Evolutionary conservation across 306 rosid species (phyloP).

Genomic region (Gillenia trifoliata): DNA sequence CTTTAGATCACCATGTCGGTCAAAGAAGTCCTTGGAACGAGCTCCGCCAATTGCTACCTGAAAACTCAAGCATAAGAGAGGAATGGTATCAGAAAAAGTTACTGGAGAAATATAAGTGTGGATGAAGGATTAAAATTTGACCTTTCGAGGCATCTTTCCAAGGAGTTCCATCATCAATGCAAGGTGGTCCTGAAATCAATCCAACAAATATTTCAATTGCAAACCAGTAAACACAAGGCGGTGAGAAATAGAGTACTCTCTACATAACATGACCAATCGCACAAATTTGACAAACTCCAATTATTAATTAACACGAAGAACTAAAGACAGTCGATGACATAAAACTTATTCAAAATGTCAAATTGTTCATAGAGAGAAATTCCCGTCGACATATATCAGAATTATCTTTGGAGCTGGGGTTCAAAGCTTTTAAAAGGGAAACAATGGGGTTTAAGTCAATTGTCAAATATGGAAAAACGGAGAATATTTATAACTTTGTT

Average conservation of each 20-base stretch:
- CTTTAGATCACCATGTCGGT: conserved; percentile 92
- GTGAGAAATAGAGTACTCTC: not conserved
- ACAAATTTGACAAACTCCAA: not conserved
- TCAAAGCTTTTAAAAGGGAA: not conserved
- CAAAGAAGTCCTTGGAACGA: conserved; percentile 76
- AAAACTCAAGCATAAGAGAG: conserved; percentile 24
- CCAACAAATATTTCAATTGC: conserved; percentile 9
- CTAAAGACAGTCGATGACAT: not conserved
- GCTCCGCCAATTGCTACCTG: conserved; percentile 82
- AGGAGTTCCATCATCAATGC: conserved; percentile 99
- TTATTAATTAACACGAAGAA: not conserved
- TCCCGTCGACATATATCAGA: not conserved
- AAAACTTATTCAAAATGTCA: conserved; percentile 12
- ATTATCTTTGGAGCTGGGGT: not conserved
- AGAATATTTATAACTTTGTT: not conserved
- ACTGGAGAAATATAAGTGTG: conserved; percentile 4
- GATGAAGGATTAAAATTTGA: conserved; percentile 19
- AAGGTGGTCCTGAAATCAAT: conserved; percentile 85
- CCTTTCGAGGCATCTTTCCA: conserved; percentile 92
- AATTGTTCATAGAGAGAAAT: not conserved
- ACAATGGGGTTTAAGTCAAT: not conserved
- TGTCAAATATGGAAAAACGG: not conserved
- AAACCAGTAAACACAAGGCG: not conserved
- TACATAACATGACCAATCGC: not conserved
- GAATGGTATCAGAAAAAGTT: conserved; percentile 7